These are phyloP conservation scores for Erigeron philadelphicus DNA, from an alignment of 140 eudicot genomes.

Conservation along the genomic window DNA sequence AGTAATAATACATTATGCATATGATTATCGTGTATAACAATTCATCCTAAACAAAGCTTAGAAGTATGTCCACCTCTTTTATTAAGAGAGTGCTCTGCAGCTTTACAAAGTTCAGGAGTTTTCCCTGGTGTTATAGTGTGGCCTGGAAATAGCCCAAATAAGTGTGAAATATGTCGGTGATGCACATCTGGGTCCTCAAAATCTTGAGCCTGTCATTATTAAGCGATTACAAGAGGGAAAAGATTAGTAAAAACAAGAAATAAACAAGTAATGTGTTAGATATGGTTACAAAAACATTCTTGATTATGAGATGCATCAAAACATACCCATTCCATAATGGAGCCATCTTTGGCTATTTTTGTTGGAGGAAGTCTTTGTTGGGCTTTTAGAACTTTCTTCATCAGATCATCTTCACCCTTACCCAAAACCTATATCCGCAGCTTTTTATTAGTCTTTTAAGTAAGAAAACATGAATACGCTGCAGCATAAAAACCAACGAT, in stretches of 20 bases:
- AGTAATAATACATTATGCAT: not conserved
- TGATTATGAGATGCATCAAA: conserved; percentile 34
- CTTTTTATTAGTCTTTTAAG: not conserved
- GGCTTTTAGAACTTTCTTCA: conserved; percentile 52
- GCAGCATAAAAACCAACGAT: not conserved
- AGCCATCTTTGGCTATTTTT: conserved; percentile 59
- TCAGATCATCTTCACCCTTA: conserved; percentile 41
- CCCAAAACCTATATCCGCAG: conserved; percentile 46
- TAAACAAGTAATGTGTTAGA: not conserved
- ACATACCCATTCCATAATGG: conserved; percentile 83
- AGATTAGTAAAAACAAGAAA: not conserved
- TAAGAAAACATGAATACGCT: not conserved
- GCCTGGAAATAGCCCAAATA: conserved; percentile 74
- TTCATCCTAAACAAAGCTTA: not conserved
- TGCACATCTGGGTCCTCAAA: conserved; percentile 79
- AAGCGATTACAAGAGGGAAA: not conserved
- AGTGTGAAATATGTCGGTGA: conserved; percentile 82
- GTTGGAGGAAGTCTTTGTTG: conserved; percentile 55
- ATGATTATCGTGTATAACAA: not conserved
- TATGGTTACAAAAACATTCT: not conserved
- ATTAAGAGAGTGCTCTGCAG: conserved; percentile 48
- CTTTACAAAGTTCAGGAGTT: conserved; percentile 66
- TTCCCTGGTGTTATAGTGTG: conserved; percentile 57
- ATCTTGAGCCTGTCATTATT: conserved; percentile 50
- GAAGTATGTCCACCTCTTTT: conserved; percentile 50